Conservation (phyloP, 441 rosid genomes). For the Syzygium syzygioides region DNA sequence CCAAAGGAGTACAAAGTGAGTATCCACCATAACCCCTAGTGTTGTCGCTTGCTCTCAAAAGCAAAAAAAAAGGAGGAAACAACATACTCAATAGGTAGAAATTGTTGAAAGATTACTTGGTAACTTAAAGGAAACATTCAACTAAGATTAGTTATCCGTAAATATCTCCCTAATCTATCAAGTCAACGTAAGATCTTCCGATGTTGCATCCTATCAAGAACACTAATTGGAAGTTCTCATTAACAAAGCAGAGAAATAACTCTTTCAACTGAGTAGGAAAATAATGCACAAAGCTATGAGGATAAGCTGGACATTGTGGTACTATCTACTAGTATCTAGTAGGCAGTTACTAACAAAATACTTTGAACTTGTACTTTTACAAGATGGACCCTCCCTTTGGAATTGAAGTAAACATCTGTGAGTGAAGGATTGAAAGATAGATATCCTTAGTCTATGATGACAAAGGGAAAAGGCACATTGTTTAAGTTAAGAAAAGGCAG, state of each 20-base stretch:
- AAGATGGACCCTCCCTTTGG: background rate
- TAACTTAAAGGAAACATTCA: background rate
- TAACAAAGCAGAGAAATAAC: too few species aligned
- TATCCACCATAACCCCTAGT: background rate
- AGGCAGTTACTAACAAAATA: background rate
- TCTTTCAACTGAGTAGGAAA: background rate
- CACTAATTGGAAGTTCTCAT: background rate
- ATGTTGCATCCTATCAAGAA: background rate
- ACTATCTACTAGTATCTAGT: too few species aligned
- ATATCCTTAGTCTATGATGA: background rate
- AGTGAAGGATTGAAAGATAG: background rate
- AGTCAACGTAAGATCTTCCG: background rate
- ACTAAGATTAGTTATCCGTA: background rate
- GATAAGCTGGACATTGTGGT: too few species aligned
- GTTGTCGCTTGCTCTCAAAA: background rate
- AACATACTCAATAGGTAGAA: background rate
- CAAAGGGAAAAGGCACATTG: background rate
- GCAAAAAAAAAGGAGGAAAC: background rate
- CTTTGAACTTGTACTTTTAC: background rate
- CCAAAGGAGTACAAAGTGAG: background rate
- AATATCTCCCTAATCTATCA: background rate
- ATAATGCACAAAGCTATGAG: background rate
- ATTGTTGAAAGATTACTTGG: background rate
- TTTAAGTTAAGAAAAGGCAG: too few species aligned
- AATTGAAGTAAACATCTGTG: background rate